phyloP scores from a whole-genome alignment of 2,329 filamentous ascomycete genomes.

The Xylaria sp. region DNA sequence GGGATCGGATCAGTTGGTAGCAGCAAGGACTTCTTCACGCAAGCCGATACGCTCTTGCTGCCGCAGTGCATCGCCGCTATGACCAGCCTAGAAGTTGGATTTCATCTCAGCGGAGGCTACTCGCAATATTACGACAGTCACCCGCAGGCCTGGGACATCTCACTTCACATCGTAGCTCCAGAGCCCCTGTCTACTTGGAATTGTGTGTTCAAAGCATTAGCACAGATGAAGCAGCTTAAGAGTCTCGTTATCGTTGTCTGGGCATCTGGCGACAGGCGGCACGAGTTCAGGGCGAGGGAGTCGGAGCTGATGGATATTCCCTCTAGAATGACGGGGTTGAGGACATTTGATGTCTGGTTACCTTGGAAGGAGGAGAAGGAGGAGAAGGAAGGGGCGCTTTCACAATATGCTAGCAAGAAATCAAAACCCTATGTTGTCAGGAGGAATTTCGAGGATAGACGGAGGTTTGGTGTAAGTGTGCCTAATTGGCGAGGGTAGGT shows the following conservation, averaged over 20 bases:
- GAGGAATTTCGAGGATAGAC: slow-evolving; percentile 34
- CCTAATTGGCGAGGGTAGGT: slow-evolving; percentile 35
- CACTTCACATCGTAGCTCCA: slow-evolving; percentile 33
- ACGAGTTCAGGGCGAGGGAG: slow-evolving; percentile 35
- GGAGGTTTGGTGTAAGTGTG: slow-evolving; percentile 36
- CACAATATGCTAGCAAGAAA: slow-evolving; percentile 1
- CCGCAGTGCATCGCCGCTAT: slow-evolving; percentile 36
- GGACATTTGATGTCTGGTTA: slow-evolving; percentile 37
- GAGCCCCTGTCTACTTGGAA: slow-evolving; percentile 36
- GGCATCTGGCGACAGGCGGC: slow-evolving; percentile 37
- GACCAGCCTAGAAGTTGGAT: slow-evolving; percentile 36
- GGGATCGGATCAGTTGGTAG: slow-evolving; percentile 33
- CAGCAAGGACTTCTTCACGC: slow-evolving; percentile 36
- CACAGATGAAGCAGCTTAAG: slow-evolving; percentile 33
- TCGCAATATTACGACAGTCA: slow-evolving; percentile 37
- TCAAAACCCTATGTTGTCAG: slow-evolving; percentile 32
- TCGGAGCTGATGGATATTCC: slow-evolving; percentile 37
- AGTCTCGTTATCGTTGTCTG: slow-evolving; percentile 37
- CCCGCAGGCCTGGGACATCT: slow-evolving; percentile 36
- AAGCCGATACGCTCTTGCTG: slow-evolving; percentile 32
- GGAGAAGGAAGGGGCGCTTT: slow-evolving; percentile 21
- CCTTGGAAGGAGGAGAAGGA: slow-evolving; percentile 36
- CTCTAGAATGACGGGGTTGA: slow-evolving; percentile 31
- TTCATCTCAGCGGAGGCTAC: slow-evolving; percentile 38
- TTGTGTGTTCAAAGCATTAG: slow-evolving; percentile 33